These are phyloP conservation scores for Lactarius pseudohatsudake DNA, from an alignment of 768 basidiomycete genomes.

Conservation along the genomic window DNA sequence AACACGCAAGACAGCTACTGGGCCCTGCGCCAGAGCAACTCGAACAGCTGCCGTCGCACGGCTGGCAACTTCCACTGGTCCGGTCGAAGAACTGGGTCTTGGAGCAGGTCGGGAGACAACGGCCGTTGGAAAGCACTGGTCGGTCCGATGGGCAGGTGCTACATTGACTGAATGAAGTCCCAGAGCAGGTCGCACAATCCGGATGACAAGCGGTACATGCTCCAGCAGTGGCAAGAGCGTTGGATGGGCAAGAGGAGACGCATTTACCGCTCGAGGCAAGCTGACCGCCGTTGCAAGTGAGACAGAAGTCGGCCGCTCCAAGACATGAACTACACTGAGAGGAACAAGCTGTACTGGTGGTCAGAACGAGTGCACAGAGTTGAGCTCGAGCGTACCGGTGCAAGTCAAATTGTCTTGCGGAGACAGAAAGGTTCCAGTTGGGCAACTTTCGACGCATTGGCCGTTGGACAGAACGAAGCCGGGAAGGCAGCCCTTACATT, in stretches of 20 bases:
- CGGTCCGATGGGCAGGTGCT: slow-evolving; percentile 62
- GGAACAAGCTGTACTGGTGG: slow-evolving; percentile 52
- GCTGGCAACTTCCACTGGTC: slow-evolving; percentile 59
- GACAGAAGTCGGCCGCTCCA: slow-evolving; percentile 66
- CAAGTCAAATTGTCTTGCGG: slow-evolving; percentile 75
- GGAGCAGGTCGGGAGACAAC: slow-evolving; percentile 77
- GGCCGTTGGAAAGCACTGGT: slow-evolving; percentile 71
- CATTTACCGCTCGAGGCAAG: slow-evolving; percentile 75
- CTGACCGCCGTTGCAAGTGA: slow-evolving; percentile 65
- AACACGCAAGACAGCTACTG: slow-evolving; percentile 71
- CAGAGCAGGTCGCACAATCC: slow-evolving; percentile 82
- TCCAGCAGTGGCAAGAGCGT: slow-evolving; percentile 63
- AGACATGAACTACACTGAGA: slow-evolving; percentile 72
- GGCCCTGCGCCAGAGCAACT: slow-evolving; percentile 73
- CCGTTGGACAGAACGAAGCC: slow-evolving; percentile 73
- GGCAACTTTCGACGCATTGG: slow-evolving; percentile 68
- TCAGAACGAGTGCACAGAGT: slow-evolving; percentile 22
- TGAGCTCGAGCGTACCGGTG: slow-evolving; percentile 49
- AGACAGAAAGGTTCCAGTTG: slow-evolving; percentile 68
- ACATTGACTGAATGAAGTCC: slow-evolving; percentile 78
- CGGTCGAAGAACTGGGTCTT: slow-evolving; percentile 71
- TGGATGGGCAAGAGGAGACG: slow-evolving; percentile 70
- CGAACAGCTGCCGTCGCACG: slow-evolving; percentile 75
- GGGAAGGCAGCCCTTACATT: slow-evolving; percentile 78
- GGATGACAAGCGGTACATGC: slow-evolving; percentile 78